Conservation (phyloP, 768 basidiomycete species). For the Collybia mongolica region DNA sequence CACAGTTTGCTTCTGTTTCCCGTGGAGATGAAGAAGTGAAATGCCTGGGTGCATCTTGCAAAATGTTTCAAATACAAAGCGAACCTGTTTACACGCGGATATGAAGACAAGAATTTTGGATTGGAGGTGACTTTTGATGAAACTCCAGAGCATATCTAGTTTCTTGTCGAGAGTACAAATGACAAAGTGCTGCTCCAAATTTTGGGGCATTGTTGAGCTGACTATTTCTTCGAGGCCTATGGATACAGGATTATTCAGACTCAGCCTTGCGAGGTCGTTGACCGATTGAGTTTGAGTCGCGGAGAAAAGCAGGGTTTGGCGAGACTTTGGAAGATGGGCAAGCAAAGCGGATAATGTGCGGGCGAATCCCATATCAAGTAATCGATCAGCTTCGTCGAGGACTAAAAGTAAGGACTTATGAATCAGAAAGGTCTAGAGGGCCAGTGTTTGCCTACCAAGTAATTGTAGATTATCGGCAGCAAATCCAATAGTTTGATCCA, state of each 20-base stretch:
- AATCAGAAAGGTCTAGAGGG: conserved; percentile 1
- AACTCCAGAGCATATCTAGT: conserved; percentile 89
- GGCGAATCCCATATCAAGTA: conserved; percentile 95
- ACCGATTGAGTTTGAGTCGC: conserved; percentile 95
- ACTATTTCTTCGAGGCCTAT: conserved; percentile 61
- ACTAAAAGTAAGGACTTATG: conserved; percentile 43
- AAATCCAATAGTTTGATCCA: conserved; percentile 97
- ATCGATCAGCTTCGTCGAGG: conserved; percentile 95
- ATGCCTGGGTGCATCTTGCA: conserved; percentile 94
- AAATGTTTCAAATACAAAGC: conserved; percentile 95
- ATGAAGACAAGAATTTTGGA: conserved; percentile 92
- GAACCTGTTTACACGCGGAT: conserved; percentile 95
- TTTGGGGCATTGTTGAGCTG: conserved; percentile 62
- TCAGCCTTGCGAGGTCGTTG: conserved; percentile 84
- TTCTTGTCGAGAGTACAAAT: conserved; percentile 84
- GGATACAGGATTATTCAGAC: conserved; percentile 76
- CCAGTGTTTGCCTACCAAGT: conserved; percentile 56
- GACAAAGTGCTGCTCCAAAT: conserved; percentile 87
- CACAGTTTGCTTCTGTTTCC: conserved; percentile 94
- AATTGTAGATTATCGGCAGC: conserved; percentile 89
- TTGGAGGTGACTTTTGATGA: conserved; percentile 92
- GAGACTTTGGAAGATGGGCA: conserved; percentile 85
- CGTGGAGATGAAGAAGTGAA: conserved; percentile 90
- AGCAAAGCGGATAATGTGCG: conserved; percentile 87
- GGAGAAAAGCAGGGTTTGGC: conserved; percentile 95